These are phyloP conservation scores for Petunia hybrid DNA, from an alignment of 305 asterid species.

Conservation along the genomic window DNA sequence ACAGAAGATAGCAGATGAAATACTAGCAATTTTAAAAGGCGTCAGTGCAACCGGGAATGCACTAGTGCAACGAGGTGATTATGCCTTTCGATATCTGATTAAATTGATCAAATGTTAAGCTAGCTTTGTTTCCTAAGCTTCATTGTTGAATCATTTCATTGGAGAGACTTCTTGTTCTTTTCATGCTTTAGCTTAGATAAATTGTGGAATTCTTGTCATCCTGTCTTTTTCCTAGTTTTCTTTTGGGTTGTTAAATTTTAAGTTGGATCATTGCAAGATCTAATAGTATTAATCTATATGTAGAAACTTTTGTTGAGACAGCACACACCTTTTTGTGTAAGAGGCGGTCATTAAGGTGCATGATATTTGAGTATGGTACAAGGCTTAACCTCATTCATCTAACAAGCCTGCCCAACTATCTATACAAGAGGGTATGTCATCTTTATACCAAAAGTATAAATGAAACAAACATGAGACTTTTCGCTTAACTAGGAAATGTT, in stretches of 20 bases:
- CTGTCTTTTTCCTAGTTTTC: background rate
- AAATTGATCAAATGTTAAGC: background rate
- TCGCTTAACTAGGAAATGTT: background rate
- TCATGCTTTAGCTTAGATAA: background rate
- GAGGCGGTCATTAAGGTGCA: background rate
- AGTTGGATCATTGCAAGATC: background rate
- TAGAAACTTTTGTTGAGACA: constrained; percentile 6
- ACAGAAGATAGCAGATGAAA: constrained; percentile 62
- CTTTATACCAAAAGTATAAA: background rate
- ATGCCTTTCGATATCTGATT: background rate
- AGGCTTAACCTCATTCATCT: background rate
- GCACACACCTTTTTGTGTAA: background rate
- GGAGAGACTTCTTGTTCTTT: background rate
- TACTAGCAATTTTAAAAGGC: constrained; percentile 59
- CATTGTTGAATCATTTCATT: constrained; percentile 19
- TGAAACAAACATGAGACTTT: background rate
- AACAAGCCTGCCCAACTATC: constrained; percentile 12
- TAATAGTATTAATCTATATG: too few species aligned
- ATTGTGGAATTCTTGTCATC: background rate
- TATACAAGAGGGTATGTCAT: background rate
- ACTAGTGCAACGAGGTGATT: constrained; percentile 65
- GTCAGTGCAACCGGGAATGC: constrained; percentile 58
- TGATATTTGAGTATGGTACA: background rate
- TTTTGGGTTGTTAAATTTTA: background rate
- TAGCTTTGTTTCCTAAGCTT: background rate